phyloP scores from a whole-genome alignment of 768 basidiomycete species.

The Phanerochaete carnosa region DNA sequence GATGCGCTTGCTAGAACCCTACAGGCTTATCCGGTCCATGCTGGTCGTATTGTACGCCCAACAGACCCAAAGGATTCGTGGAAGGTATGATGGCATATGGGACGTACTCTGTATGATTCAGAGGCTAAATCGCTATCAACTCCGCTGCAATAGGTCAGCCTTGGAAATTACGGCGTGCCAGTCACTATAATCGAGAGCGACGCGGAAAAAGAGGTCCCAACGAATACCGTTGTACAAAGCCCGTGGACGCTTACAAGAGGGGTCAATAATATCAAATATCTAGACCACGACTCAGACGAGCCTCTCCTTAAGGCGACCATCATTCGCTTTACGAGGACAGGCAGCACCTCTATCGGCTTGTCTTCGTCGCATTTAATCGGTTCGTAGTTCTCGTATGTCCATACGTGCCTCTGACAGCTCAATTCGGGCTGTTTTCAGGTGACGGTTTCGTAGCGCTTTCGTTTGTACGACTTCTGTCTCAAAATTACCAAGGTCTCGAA shows the following conservation, averaged over 20 bases:
- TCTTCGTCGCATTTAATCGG: conserved; percentile 6
- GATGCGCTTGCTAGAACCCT: conserved; percentile 11
- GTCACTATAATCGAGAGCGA: conserved; percentile 13
- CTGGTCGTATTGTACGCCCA: conserved; percentile 9
- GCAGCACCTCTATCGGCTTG: conserved; percentile 13
- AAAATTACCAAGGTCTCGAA: conserved; percentile 14
- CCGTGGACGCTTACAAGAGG: conserved; percentile 7
- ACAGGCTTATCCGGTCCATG: conserved; percentile 11
- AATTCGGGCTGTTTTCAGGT: not conserved
- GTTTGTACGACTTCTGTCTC: conserved; percentile 14
- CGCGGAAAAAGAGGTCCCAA: conserved; percentile 7
- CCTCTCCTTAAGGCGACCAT: conserved; percentile 12
- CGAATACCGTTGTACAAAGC: conserved; percentile 10
- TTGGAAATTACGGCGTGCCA: conserved; percentile 9
- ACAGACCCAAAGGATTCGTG: not conserved
- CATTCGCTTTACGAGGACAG: conserved; percentile 8
- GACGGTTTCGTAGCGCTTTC: conserved; percentile 6
- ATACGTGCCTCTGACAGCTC: not conserved
- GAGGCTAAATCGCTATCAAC: too few relatives aligned
- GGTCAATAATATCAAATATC: not conserved
- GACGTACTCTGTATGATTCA: too few relatives aligned
- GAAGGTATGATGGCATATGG: too few relatives aligned
- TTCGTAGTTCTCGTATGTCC: not conserved
- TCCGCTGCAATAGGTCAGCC: conserved; percentile 10
- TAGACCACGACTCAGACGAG: conserved; percentile 7